Base-by-base conservation (phyloP, 805 yeast genomes). In the Komagataella pseudopastoris region DNA sequence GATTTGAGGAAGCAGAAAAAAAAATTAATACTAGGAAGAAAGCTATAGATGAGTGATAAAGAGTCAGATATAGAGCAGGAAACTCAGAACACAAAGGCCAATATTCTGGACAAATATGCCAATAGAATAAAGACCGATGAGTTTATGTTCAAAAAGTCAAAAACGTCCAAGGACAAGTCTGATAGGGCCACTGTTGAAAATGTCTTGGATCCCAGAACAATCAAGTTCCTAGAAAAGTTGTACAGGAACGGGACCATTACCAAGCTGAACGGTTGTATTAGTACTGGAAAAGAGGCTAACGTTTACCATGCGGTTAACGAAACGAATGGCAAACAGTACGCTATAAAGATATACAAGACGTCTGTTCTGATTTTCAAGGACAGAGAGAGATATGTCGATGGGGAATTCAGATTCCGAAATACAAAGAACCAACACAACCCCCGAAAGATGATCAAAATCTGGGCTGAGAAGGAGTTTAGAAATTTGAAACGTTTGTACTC, bases 271-370 rank as follows among this genome's bases (percentile, higher is more conserved):
- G 99, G 99, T 10, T 93, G 98, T 64, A 74, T 93, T 49, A 82
- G 93, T 59, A 93, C 99, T 0, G 99, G 99, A 49, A 93, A 93
- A 65, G 99, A 93, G 66, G 99, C 99, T n/a, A 93, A 93, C 61
- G 97, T 93, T 0, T 93, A 93, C 63, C 91, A 87, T 62, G 96
- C 95, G 10, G 70, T 62, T 16, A 67, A 72, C 52, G 70, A 74
- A 51, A 60, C 59, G 14, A 59, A 67, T 12, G 72, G 71, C 54
- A 74, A 71, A 55, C 96, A 80, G 59, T 82, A 71, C 58, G 99
- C 99, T 0, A 86, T 93, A 50, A 93, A 93, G 63, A 91, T 93
- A 53, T 93, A 88, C 71, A 93, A 93, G 67, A 93, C 99, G 0
- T 90, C 98, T 0, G 93, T 93, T 56, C 70, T 93, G 55, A 96